Conservation (phyloP, 208 protist genomes). For the Wallacemonas sp. region DNA sequence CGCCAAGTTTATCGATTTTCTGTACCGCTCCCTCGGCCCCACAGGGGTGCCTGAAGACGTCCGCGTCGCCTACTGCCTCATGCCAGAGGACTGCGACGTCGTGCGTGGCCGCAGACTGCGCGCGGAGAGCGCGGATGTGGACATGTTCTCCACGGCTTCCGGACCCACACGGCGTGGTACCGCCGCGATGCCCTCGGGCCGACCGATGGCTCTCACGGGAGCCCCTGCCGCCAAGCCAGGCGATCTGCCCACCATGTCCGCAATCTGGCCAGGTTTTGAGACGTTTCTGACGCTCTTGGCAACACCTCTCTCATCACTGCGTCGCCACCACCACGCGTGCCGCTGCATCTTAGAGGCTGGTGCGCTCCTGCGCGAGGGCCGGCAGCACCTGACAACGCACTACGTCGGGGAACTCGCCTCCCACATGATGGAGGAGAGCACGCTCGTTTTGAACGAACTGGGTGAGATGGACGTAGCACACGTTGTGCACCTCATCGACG, state of each 20-base stretch:
- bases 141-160: background rate
- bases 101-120: background rate
- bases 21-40: conserved; percentile 48
- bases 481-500: conserved; percentile 65
- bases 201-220: background rate
- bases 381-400: conserved; percentile 35
- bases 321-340: conserved; percentile 68
- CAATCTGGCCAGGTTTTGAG: conserved; percentile 67
- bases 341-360: conserved; percentile 65
- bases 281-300: conserved; percentile 70
- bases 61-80: conserved; percentile 26
- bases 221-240: background rate
- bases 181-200: background rate
- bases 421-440: conserved; percentile 53
- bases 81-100: conserved; percentile 28
- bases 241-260: conserved; percentile 42
- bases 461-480: conserved; percentile 47
- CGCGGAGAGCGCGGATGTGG: conserved; percentile 4
- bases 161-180: background rate
- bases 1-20: conserved; percentile 49
- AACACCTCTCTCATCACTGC: conserved; percentile 63
- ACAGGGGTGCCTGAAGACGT: conserved; percentile 45
- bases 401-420: conserved; percentile 49
- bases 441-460: conserved; percentile 64
- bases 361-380: conserved; percentile 31